Base-by-base conservation (phyloP, 495 filamentous ascomycete genomes). In the Penicillium simplicissimum region DNA sequence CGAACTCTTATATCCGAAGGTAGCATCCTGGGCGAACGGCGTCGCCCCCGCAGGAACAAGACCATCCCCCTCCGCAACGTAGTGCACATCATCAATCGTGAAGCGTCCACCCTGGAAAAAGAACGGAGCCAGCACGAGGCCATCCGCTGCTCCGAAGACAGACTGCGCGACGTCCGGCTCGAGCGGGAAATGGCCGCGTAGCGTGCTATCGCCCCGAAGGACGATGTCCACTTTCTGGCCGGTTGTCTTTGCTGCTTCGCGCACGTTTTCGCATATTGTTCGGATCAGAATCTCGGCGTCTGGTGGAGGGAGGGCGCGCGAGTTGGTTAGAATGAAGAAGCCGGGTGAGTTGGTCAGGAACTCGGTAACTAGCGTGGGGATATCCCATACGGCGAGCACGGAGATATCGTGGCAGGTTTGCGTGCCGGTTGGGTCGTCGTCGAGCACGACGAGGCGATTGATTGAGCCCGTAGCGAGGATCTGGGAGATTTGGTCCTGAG, bases 291-390 rank as follows among this genome's bases (percentile, higher is more conserved):
- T 40, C 42, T 74, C 69, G 15, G 81, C 81, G 38, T 77, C 73
- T 3, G 59, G 37, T 13, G 81, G 74, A 9, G 79, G 78, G 10
- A 83, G 72, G 28, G 82, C 82, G 52, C 82, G 78, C 1, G 82
- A 83, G 62, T 85, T 85, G 34, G 82, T 85, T 14, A 84, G 72
- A 57, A 85, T 83, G 73, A 85, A 85, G 70, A 84, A 85, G 40
- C 82, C 81, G 1, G 53, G 61, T 9, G 67, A 67, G 25, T 61
- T 25, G 23, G 64, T 67, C 13, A 66, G 64, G 59, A 85, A 77
- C 60, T 84, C 81, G 21, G 66, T 49, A 17, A 49, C 61, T 4
- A 85, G 69, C 0, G 79, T 81, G 17, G 63, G 60, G 21, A 74
- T 62, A 52, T 81, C 78, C 79, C 80, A 84, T 14, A 79, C 77